phyloP scores from a whole-genome alignment of 257 asterid genomes.

The Paraleonurus japonicus region DNA sequence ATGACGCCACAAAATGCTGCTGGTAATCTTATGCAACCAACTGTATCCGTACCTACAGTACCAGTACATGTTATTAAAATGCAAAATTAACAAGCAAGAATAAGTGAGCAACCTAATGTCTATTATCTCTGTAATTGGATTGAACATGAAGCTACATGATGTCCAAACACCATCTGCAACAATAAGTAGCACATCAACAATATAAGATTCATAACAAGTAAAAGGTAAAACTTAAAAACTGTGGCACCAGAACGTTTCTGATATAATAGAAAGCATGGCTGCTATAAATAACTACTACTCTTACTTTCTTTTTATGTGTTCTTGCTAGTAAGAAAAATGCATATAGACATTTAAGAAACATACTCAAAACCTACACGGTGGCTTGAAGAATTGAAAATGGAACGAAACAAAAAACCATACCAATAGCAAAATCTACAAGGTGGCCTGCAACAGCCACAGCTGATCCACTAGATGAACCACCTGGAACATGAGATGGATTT shows the following conservation, averaged over 20 bases:
- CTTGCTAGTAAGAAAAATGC: neutral
- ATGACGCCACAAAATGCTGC: conserved; percentile 46
- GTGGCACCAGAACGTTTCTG: neutral
- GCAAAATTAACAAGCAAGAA: neutral
- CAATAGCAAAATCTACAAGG: conserved; percentile 82
- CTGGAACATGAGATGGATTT: conserved; percentile 71
- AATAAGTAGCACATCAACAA: conserved; percentile 5
- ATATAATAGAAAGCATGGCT: neutral
- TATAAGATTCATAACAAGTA: neutral
- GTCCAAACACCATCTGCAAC: conserved; percentile 1
- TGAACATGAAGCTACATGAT: conserved; percentile 16
- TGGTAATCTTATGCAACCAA: conserved; percentile 36
- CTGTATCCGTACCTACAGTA: conserved; percentile 54
- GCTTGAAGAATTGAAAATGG: neutral
- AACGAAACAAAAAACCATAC: conserved; percentile 39
- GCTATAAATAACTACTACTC: neutral
- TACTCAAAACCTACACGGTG: neutral
- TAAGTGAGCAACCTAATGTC: conserved; percentile 1
- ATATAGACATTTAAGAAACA: neutral
- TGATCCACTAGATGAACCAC: conserved; percentile 95
- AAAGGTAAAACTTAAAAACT: neutral
- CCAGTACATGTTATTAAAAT: conserved; percentile 16
- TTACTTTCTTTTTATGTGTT: neutral
- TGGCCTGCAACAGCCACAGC: conserved; percentile 89
- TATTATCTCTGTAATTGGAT: neutral